Conservation (phyloP, 2,329 filamentous ascomycete species). For the Neoascochyta sp. region DNA sequence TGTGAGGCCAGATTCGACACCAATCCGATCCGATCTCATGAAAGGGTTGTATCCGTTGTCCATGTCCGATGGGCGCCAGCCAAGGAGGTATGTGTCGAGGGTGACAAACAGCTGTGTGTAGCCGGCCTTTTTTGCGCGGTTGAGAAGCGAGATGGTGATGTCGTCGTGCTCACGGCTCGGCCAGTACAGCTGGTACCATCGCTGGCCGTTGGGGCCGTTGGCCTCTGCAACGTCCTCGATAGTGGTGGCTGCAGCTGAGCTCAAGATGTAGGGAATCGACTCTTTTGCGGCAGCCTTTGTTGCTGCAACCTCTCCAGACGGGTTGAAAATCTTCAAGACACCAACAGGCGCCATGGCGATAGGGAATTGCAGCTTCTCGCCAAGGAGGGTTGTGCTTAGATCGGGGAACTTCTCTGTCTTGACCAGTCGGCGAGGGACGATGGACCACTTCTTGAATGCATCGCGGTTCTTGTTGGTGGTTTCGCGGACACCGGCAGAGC, state of each 20-base stretch:
- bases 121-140: slow-evolving; percentile 57
- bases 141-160: slow-evolving; percentile 60
- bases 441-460: slow-evolving; percentile 23
- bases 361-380: slow-evolving; percentile 47
- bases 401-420: slow-evolving; percentile 11
- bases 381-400: slow-evolving; percentile 28
- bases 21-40: slow-evolving; percentile 39
- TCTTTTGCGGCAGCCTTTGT: slow-evolving; percentile 58
- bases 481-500: slow-evolving; percentile 31
- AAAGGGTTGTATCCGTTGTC: slow-evolving; percentile 49
- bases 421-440: slow-evolving; percentile 17
- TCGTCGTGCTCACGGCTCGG: slow-evolving; percentile 59
- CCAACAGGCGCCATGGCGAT: slow-evolving; percentile 64
- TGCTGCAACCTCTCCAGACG: slow-evolving; percentile 60
- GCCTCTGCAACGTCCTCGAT: slow-evolving; percentile 62
- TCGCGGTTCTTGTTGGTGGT: slow-evolving; percentile 29
- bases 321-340: slow-evolving; percentile 63
- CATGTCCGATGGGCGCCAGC: slow-evolving; percentile 65
- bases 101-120: slow-evolving; percentile 66
- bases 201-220: slow-evolving; percentile 48
- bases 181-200: slow-evolving; percentile 74
- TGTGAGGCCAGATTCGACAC: slow-evolving; percentile 60
- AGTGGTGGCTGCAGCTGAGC: slow-evolving; percentile 57
- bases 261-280: slow-evolving; percentile 61
- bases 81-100: slow-evolving; percentile 63